Base-by-base conservation (phyloP, 352 stramenopile genomes). In the Pelagophyceae sp. region DNA sequence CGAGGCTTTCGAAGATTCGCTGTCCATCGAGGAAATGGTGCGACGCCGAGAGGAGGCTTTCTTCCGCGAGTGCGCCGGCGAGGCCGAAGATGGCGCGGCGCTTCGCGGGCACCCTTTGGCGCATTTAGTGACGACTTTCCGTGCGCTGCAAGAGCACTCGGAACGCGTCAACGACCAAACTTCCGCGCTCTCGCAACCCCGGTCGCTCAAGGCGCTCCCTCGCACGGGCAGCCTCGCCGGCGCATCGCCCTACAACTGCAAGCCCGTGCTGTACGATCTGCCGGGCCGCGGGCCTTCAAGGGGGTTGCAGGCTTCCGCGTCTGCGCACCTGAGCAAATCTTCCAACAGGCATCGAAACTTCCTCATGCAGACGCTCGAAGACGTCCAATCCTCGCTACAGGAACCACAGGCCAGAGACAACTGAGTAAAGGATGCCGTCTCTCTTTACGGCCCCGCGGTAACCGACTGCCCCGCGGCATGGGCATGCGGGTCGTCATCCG, bases 1-100 rank as follows among this genome's bases (percentile, higher is more conserved):
- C 60, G 38, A 27, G 0, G 35, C 27, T 33, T 58, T 37, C 20
- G 19, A 33, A 35, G 20, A 51, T 58, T 54, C 38, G 3, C 31
- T 72, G 6, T 77, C 45, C 33, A 50, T 72, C 5, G 54, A 67
- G n/a, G 54, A 50, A 54, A 69, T 77, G 2, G 38, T 72, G 1
- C 11, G 37, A 17, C 37, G n/a, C 15, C 33, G 76, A 40, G 76
- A 79, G 64, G 67, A 79, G 40, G 64, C 76, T 32, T 80, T 80
- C 69, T 80, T 80, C 76, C 58, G 58, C 5, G 58, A 67, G 23
- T n/a, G 23, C 6, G 23, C 23, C 58, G 58, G 11, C 11, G 78
- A 80, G 38, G 69, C 37, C 23, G 76, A 72, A 32, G 65, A 58
- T 0, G 64, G 67, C 76, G 5, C 38, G 25, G 5, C 77, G 25